Percentiles rank a stretch among this genome's conserved stretches.
Evolutionary conservation across 257 asterid genomes (phyloP).

Genomic region (Penstemon eatonii): DNA sequence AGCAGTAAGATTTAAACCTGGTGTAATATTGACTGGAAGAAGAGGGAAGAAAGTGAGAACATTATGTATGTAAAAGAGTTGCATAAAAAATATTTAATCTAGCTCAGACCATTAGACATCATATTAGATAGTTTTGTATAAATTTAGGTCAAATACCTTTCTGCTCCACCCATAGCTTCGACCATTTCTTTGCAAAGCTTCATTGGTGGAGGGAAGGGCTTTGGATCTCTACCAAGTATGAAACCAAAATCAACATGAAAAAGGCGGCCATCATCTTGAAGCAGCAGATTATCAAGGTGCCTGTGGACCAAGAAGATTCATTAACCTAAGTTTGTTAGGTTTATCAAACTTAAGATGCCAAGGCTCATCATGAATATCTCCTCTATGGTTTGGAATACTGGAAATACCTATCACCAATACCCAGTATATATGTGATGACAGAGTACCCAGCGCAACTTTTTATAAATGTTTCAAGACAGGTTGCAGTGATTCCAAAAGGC

Average conservation of each 20-base stretch:
- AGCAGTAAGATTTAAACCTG: constrained; percentile 92
- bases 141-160: constrained; percentile 52
- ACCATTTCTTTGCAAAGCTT: constrained; percentile 99
- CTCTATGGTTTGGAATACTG: constrained; percentile 9
- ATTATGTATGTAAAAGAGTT: not conserved
- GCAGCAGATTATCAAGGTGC: constrained; percentile 96
- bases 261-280: constrained; percentile 94
- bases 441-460: constrained; percentile 99
- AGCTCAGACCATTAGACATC: not conserved
- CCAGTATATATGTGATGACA: constrained; percentile 92
- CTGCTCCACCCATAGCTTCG: constrained; percentile 99
- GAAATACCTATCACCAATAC: constrained; percentile 94
- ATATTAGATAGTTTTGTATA: not conserved
- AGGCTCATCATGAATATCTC: not conserved
- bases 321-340: constrained; percentile 12
- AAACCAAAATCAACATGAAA: constrained; percentile 97
- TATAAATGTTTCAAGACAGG: constrained; percentile 93
- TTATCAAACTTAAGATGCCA: constrained; percentile 11
- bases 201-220: constrained; percentile 99
- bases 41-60: constrained; percentile 19
- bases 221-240: constrained; percentile 94
- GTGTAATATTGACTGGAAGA: constrained; percentile 88
- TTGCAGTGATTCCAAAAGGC: constrained; percentile 90
- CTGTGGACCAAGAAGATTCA: constrained; percentile 45
- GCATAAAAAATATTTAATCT: not conserved